Evolutionary conservation across 306 rosid genomes (phyloP), one percentile per base, ranked within the genome.

Genomic region (Rosa rugosa): DNA sequence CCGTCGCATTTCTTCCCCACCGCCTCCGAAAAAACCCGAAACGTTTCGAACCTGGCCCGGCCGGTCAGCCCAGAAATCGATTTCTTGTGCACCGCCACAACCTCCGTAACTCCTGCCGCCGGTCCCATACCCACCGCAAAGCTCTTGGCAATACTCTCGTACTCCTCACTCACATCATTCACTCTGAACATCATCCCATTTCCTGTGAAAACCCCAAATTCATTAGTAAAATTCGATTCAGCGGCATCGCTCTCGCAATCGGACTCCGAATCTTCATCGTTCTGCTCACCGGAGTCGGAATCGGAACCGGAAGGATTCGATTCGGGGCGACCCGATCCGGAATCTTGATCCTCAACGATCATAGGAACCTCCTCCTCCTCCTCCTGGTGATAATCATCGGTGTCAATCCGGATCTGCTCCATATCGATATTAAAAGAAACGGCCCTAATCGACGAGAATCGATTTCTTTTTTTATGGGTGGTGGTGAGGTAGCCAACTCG

Each of bases 1-100:
- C 90, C 89, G 0, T 85, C 83, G 56, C 82, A 79, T 45, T 88
- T 88, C n/a, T 73, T 18, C 6, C 83, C 86, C 79, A 88, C 64
- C 5, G 90, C 91, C 72, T 50, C 22, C 0, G 79, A 27, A 79
- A 85, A 88, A 56, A 80, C 75, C 63, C 64, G 6, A 8, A 64
- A 64, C 1, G n/a, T 34, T 16, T 2, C 22, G 44, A 64, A 3
- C 69, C 45, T 64, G 5, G 69, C 22, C 22, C 5, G 4, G 11
- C 4, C 9, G 4, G n/a, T 10, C 3, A n/a, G 4, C 1, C 36
- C 67, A 5, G 67, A 9, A 5, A 3, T 3, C 44, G 3, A 5
- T 6, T 31, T 14, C 71, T 38, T 66, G 47, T 66, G 71, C 71
- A 17, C 25, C 14, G 71, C 71, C 25, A 8, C 47, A 0, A 66